Base-by-base conservation (phyloP, 2,329 filamentous ascomycete species). In the Sporothrix pallida region DNA sequence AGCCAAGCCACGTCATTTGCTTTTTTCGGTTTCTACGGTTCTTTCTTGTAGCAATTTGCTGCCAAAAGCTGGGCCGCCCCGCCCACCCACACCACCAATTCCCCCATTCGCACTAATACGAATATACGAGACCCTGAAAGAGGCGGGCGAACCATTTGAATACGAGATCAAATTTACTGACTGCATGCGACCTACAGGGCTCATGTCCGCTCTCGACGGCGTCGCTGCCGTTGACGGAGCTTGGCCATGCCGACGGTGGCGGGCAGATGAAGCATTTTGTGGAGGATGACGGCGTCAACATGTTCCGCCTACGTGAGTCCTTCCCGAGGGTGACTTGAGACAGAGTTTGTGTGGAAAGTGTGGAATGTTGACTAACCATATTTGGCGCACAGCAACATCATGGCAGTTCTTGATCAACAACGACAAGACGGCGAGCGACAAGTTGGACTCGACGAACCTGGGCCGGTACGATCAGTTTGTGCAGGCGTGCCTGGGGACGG, bases 191-290 rank as follows among this genome's bases (percentile, higher is more conserved):
- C 42, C 48, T 42, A 4, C 52, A 78, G 76, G 84, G 84, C 20
- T 81, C 77, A 42, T 84, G 83, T 78, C 79, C 78, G 23, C 71
- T 80, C 10, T 78, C 76, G 0, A 76, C 78, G 20, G 77, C 78
- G 26, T 75, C 77, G 6, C 79, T 82, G 8, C 83, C 84, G 7
- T 72, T 82, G 2, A 56, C 75, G 5, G 65, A 75, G 17, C 67
- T 80, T 3, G 79, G 79, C 8, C 79, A 81, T 1, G 77, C 78
- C 7, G 81, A 83, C 75, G 81, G 81, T 26, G 76, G 82, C 3
- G 82, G 78, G 2, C 87, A 89, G 77, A 88, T 89, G 83, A 81
- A 86, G 72, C 88, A 90, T 77, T 90, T 89, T 75, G 81, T 85
- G 71, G 83, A 83, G 15, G 83, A 87, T 62, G 84, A 87, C 77